A percentile compares a stretch with the other conserved stretches of the same genome.
phyloP scores from a whole-genome alignment of 1,139 yeast species.

The Lodderomyces theae region DNA sequence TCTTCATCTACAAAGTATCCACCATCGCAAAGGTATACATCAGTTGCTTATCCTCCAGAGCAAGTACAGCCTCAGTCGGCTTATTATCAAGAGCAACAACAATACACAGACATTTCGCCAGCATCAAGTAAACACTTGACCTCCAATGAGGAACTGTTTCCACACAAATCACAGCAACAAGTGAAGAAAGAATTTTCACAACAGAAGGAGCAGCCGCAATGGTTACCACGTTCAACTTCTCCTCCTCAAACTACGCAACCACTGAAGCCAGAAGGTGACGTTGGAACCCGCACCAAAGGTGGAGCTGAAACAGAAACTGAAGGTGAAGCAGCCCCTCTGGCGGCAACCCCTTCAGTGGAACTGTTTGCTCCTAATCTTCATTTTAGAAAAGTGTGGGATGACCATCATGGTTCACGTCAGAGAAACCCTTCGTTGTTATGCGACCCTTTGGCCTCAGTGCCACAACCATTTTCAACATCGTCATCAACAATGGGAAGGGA shows the following conservation, averaged over 20 bases:
- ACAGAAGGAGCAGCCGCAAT: neutral
- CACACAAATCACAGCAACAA: conserved; percentile 2
- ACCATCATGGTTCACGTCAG: conserved; percentile 19
- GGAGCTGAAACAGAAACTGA: too few species aligned
- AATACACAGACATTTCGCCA: neutral
- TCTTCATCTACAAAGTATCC: neutral
- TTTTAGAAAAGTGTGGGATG: conserved; percentile 42
- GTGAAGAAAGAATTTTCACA: neutral
- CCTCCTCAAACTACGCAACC: conserved; percentile 1
- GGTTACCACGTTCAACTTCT: neutral
- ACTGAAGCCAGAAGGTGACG: neutral
- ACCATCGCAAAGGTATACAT: neutral
- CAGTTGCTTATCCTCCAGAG: neutral
- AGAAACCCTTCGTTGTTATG: conserved; percentile 36
- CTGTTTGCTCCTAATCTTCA: conserved; percentile 19
- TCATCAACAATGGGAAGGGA: too few species aligned
- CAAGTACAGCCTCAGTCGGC: conserved; percentile 13
- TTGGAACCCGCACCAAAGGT: too few species aligned
- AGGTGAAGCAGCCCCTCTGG: too few species aligned
- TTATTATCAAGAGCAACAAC: conserved; percentile 9
- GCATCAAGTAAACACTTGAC: conserved; percentile 6
- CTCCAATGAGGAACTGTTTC: conserved; percentile 1
- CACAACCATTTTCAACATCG: conserved; percentile 13
- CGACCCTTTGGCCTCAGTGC: conserved; percentile 38
- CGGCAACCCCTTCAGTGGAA: neutral